Conservation (phyloP, 208 protist genomes). For the Acanthamoeba royreba region DNA sequence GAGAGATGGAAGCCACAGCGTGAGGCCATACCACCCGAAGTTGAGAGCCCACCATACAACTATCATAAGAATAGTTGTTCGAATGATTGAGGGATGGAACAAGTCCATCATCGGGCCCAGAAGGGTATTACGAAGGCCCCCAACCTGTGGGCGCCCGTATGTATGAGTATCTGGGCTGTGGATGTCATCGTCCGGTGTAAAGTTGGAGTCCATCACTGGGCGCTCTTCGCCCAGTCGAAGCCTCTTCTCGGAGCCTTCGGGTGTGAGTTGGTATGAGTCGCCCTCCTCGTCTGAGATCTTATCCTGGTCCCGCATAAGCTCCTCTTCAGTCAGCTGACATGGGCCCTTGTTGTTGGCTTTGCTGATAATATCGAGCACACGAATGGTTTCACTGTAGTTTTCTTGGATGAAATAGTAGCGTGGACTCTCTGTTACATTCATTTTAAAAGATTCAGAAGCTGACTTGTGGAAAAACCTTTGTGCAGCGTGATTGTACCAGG, state of each 20-base stretch:
- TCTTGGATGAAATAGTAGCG: not conserved
- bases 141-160: no score
- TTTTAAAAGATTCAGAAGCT: not conserved
- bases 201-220: not conserved
- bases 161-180: no score
- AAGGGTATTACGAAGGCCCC: no score
- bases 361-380: not conserved
- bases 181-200: no score
- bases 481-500: not conserved
- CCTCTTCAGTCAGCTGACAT: not conserved
- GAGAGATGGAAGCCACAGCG: constrained; percentile 52
- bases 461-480: no score
- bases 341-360: not conserved
- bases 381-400: not conserved
- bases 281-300: not conserved
- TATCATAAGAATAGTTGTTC: constrained; percentile 31
- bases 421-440: not conserved
- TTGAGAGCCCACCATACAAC: constrained; percentile 50
- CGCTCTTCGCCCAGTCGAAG: not conserved
- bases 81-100: not conserved
- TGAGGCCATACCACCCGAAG: constrained; percentile 62
- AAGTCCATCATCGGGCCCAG: not conserved
- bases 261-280: not conserved
- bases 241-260: not conserved
- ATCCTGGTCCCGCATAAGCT: not conserved